Percentiles rank a stretch among this genome's conserved stretches.
phyloP scores from a whole-genome alignment of 805 yeast species.

The Wickerhamiella allomyrinae region DNA sequence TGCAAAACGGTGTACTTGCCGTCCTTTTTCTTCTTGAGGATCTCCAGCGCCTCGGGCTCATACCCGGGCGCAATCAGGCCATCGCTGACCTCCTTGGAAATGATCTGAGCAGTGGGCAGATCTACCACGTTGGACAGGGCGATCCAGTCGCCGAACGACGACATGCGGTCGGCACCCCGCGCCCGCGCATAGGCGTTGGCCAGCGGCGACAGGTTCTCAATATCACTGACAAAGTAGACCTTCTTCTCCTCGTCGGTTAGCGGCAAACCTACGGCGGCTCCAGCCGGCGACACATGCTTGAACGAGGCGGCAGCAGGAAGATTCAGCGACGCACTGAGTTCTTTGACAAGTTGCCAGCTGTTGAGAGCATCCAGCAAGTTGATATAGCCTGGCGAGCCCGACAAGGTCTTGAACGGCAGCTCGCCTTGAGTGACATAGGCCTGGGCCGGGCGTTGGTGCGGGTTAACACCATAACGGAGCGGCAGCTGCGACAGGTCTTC shows the following conservation, averaged over 20 bases:
- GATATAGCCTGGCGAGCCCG: conserved; percentile 96
- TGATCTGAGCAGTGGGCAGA: conserved; percentile 89
- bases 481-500: conserved; percentile 84
- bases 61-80: conserved; percentile 98
- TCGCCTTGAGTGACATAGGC: conserved; percentile 79
- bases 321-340: conserved; percentile 82
- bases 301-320: conserved; percentile 98
- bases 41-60: conserved; percentile 79
- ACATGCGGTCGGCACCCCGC: conserved; percentile 99
- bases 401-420: conserved; percentile 83
- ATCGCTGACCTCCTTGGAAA: conserved; percentile 93
- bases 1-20: conserved; percentile 95
- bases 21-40: conserved; percentile 82
- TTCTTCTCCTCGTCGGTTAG: conserved; percentile 82
- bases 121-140: conserved; percentile 95
- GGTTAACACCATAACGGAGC: conserved; percentile 95
- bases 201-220: conserved; percentile 87
- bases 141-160: conserved; percentile 96
- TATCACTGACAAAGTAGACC: conserved; percentile 87
- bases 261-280: conserved; percentile 95
- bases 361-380: conserved; percentile 91
- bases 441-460: conserved; percentile 99
- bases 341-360: conserved; percentile 98
- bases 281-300: conserved; percentile 98
- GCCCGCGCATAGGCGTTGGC: conserved; percentile 99